Base-by-base conservation (phyloP, 2,329 filamentous ascomycete genomes). In the Aspergillus intermedius region DNA sequence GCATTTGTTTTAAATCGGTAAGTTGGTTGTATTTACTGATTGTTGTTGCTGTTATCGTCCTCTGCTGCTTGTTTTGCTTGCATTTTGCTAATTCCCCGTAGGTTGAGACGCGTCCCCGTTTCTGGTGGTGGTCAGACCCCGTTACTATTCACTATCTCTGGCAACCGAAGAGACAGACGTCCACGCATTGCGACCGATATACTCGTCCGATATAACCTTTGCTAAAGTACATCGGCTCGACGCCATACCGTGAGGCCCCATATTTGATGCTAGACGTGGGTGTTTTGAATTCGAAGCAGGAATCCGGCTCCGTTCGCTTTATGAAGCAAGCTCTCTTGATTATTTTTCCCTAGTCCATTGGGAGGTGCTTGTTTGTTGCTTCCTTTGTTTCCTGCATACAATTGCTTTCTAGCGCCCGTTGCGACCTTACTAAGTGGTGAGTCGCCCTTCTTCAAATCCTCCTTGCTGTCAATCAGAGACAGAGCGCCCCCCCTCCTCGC, bases 91-190 rank as follows among this genome's bases (percentile, higher is more conserved):
- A 40, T 40, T 40, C 19, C 37, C 19, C 34, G 34, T 35, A 19
- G 41, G 41, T 17, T 43, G 41, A 25, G 41, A 43, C 41, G 41
- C 41, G 41, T 43, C 41, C 23, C n/a, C n/a, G 4, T 43, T n/a
- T 25, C 25, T 12, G 41, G 41, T 43, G 40, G 40, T 23, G 5
- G 41, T 30, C 22, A 28, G 41, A 17, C 25, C 21, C 17, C 21
- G 17, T 19, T 37, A 17, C 17, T 37, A 37, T 37, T 37, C 17
- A 37, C 17, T 37, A 5, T 8, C n/a, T 37, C 34, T 37, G 17
- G n/a, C 34, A 37, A 15, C 34, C 34, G 9, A 40, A 22, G 15
- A 40, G n/a, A 40, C 37, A 21, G 37, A 5, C 34, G 6, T 37
- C n/a, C 12, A 17, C 37, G 37, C 37, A 40, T 40, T 40, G 37